phyloP scores from a whole-genome alignment of 352 stramenopile genomes.

The Phytophthora meadii region DNA sequence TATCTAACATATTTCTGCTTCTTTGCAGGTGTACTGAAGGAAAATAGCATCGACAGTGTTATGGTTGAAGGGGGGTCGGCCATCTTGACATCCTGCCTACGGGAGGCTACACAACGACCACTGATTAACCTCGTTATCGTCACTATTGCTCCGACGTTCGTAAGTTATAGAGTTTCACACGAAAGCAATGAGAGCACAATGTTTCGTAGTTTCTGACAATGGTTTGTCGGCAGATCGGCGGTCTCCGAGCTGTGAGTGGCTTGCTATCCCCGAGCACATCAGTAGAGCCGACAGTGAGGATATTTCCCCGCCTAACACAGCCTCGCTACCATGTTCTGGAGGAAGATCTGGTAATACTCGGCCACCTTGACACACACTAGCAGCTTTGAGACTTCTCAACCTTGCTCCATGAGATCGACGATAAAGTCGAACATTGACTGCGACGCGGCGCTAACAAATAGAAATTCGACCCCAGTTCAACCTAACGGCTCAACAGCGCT shows the following conservation, averaged over 20 bases:
- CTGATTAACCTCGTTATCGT: constrained; percentile 77
- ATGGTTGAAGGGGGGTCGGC: constrained; percentile 87
- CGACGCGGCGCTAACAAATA: background rate
- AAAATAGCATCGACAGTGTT: constrained; percentile 59
- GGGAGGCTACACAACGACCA: constrained; percentile 38
- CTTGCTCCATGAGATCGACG: too few species aligned
- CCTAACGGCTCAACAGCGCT: background rate
- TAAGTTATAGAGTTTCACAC: constrained; percentile 31
- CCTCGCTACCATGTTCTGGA: constrained; percentile 46
- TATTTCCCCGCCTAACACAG: constrained; percentile 44
- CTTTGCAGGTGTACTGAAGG: constrained; percentile 41
- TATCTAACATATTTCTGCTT: background rate
- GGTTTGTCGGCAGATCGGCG: constrained; percentile 54
- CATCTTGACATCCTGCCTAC: constrained; percentile 79
- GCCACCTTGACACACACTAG: constrained; percentile 33
- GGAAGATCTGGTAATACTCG: constrained; percentile 59
- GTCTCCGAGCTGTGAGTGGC: constrained; percentile 51
- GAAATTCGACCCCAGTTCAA: constrained; percentile 13
- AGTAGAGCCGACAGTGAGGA: constrained; percentile 1
- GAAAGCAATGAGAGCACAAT: too few species aligned
- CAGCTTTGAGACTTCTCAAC: background rate
- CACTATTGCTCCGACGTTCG: constrained; percentile 83
- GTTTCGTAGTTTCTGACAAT: constrained; percentile 1
- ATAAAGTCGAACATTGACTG: background rate
- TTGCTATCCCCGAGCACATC: constrained; percentile 28